Percentiles rank a stretch among this genome's conserved stretches.
Evolutionary conservation across 345 rosid species (phyloP).

Genomic region (Euphorbia lathyris): DNA sequence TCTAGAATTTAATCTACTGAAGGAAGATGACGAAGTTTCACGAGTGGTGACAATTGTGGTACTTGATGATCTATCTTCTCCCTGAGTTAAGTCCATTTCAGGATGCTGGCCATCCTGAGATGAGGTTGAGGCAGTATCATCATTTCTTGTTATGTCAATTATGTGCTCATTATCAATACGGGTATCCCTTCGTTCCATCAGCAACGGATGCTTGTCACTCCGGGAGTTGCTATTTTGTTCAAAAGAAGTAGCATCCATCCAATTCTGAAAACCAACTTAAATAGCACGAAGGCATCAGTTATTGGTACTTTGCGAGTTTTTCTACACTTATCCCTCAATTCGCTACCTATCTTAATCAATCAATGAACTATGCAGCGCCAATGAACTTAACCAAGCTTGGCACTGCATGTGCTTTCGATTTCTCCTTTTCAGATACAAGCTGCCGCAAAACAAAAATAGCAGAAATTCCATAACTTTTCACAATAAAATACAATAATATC

Average conservation of each 20-base stretch:
- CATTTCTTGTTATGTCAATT: constrained; percentile 48
- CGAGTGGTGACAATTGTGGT: constrained; percentile 18
- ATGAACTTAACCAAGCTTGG: not conserved
- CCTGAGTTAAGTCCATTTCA: constrained; percentile 25
- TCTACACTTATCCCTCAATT: not conserved
- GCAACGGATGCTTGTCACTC: constrained; percentile 54
- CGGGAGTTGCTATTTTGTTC: constrained; percentile 34
- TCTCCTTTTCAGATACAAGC: not conserved
- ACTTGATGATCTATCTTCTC: constrained; percentile 36
- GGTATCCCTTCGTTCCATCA: constrained; percentile 51
- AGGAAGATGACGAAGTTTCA: constrained; percentile 33
- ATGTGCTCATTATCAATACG: constrained; percentile 46
- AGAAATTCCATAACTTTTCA: not conserved
- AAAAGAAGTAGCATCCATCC: constrained; percentile 55
- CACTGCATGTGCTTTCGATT: not conserved
- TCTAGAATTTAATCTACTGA: constrained; percentile 37
- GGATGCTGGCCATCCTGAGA: constrained; percentile 38
- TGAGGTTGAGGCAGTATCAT: constrained; percentile 46
- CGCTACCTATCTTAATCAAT: not conserved
- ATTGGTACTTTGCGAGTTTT: not conserved
- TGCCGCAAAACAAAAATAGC: constrained; percentile 1
- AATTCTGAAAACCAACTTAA: constrained; percentile 8
- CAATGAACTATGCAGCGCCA: not conserved
- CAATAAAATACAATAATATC: not conserved
- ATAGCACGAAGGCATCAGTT: constrained; percentile 4